Base-by-base conservation (phyloP, 2,329 filamentous ascomycete species). In the Bipolaris oryzae region DNA sequence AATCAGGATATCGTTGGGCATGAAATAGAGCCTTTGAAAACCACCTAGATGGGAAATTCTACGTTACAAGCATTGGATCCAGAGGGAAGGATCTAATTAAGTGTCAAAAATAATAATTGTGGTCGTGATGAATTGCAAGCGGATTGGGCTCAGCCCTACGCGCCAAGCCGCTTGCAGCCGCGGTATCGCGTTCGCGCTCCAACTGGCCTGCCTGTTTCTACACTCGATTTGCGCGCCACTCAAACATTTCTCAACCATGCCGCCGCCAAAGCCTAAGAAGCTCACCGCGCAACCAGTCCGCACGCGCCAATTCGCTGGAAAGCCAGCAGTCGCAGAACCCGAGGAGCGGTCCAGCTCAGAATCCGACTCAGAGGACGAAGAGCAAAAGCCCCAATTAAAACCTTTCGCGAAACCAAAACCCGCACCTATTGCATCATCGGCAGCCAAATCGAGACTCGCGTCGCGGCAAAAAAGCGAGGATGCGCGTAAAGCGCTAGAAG, bases 261-360 rank as follows among this genome's bases (percentile, higher is more conserved):
- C 90, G 60, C 86, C 88, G 11, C 62, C 69, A 11, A 69, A 56
- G 44, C 37, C 67, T 2, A 92, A 91, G 75, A 90, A 91, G 71
- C 96, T 98, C 91, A 98, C 94, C 61, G 92, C 93, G 61, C 96
- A 97, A 72, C 92, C 91, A 3, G 79, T 89, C 56, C 88, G 87
- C 74, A 86, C 88, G 65, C 90, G 95, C 55, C 90, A 97, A 70
- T 88, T 92, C 56, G 89, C 94, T 15, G 94, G 95, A 64, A 98
- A 97, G 76, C 81, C 88, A 15, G 84, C 80, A 7, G 83, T 80
- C 58, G 62, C 61, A 5, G 69, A 72, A 55, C 59, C 61, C 20
- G 81, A 80, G 58, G 74, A 75, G 33, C 60, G 54, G 16, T 78
- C 77, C 5, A 70, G 63, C 51, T 77, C 76, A 21, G 76, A 77